phyloP scores from a whole-genome alignment of 2,329 filamentous ascomycete genomes.

The Blastomyces silverae region DNA sequence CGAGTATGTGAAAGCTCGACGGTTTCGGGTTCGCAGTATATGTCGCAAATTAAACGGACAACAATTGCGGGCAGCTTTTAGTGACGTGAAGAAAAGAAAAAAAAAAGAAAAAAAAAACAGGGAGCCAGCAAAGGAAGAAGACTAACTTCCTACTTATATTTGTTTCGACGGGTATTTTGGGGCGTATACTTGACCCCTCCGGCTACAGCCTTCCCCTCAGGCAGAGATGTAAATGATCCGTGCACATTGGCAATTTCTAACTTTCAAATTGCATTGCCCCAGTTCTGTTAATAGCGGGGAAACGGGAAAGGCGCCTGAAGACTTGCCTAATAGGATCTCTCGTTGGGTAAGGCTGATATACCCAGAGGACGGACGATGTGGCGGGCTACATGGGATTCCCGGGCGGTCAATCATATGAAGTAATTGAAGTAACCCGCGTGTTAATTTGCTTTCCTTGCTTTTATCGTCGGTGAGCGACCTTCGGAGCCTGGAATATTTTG shows the following conservation, averaged over 20 bases:
- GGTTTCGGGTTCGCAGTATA: constrained; percentile 4
- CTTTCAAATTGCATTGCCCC: constrained; percentile 3
- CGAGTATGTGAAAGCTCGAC: constrained; percentile 5
- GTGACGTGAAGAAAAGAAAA: background rate
- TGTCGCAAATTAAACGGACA: background rate
- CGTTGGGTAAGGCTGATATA: constrained; percentile 14
- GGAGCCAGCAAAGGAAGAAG: constrained; percentile 5
- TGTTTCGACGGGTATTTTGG: background rate
- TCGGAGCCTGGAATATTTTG: constrained; percentile 1
- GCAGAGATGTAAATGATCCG: constrained; percentile 8
- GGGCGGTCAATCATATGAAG: constrained; percentile 12
- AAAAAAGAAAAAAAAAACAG: background rate
- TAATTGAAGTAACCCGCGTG: background rate
- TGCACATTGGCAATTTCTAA: constrained; percentile 10
- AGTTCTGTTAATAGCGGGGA: constrained; percentile 11
- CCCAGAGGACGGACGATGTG: constrained; percentile 4
- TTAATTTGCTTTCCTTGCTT: constrained; percentile 5
- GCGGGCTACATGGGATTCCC: constrained; percentile 7
- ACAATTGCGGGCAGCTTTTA: background rate
- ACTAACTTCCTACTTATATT: constrained; percentile 14
- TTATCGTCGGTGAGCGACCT: constrained; percentile 4
- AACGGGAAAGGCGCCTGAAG: constrained; percentile 11
- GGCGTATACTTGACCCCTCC: constrained; percentile 7
- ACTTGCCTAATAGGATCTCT: background rate
- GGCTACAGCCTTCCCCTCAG: background rate